Evolutionary conservation across 306 rosid genomes (phyloP).

Genomic region (Canavalia gladiata): DNA sequence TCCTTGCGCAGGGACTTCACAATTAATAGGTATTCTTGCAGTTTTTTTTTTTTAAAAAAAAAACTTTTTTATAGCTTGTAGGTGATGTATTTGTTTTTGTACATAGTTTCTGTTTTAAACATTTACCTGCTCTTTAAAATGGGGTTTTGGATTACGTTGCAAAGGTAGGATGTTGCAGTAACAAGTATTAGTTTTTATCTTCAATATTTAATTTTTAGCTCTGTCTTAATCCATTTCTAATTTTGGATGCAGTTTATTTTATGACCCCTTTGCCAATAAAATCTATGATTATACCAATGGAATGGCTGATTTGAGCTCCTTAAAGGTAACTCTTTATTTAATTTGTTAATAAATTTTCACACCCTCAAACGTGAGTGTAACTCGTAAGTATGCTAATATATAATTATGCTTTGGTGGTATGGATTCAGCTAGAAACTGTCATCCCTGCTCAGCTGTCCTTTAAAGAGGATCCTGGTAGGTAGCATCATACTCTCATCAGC

Average conservation of each 20-base stretch:
- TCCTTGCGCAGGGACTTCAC: slow-evolving; percentile 85
- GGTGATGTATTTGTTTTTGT: background rate
- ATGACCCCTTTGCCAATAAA: slow-evolving; percentile 68
- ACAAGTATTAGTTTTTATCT: slow-evolving; percentile 30
- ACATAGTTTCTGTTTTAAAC: slow-evolving; percentile 4
- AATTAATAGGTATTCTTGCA: slow-evolving; percentile 67
- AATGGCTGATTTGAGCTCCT: slow-evolving; percentile 57
- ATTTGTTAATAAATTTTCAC: slow-evolving; percentile 33
- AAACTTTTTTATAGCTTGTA: background rate
- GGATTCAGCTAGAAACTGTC: slow-evolving; percentile 61
- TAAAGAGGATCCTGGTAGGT: slow-evolving; percentile 90
- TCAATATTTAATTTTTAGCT: background rate
- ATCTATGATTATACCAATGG: slow-evolving; percentile 58
- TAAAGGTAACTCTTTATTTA: slow-evolving; percentile 54
- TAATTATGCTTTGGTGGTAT: slow-evolving; percentile 41
- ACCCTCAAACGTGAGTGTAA: slow-evolving; percentile 26
- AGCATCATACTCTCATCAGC: slow-evolving; percentile 42
- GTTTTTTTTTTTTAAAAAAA: background rate
- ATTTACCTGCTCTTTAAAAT: slow-evolving; percentile 10
- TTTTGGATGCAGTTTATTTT: slow-evolving; percentile 85
- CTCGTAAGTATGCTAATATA: slow-evolving; percentile 36
- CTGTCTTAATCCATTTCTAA: slow-evolving; percentile 43
- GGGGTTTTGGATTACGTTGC: slow-evolving; percentile 15
- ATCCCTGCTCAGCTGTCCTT: slow-evolving; percentile 84
- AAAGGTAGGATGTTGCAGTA: slow-evolving; percentile 8